Base-by-base conservation (phyloP, 306 rosid genomes). In the Casuarina cunninghamiana region DNA sequence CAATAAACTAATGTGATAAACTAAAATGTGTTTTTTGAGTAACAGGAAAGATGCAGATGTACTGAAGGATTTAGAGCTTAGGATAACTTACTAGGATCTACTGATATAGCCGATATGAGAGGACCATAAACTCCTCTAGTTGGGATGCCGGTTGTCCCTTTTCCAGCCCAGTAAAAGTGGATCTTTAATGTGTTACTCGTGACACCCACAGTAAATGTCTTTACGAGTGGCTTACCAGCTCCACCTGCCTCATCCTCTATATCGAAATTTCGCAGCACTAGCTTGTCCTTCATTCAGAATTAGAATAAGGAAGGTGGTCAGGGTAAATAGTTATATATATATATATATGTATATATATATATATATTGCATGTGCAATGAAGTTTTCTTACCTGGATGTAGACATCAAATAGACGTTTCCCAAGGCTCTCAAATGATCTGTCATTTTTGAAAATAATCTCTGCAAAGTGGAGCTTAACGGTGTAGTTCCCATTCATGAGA, bases 111-210 rank as follows among this genome's bases (percentile, higher is more conserved):
- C 53, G 97, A 90, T 79, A 94, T 71, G 43, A 92, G 85, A 82
- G 98, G 98, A 72, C 98, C 98, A 75, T 94, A 94, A 82, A 73
- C 86, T 74, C 98, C 97, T 88, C 98, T 86, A 37, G 78, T 72
- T 17, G 98, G 98, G 78, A 94, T 94, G 84, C 98, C 98, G n/a
- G 97, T 94, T 48, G 98, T 92, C 82, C 98, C 98, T 86, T 90
- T 92, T 81, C 98, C 98, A 76, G 97, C 93, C 92, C 97, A 94
- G 62, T 92, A 90, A 66, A 94, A 88, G 73, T 84, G 97, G 78
- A 94, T 94, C 86, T 89, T 94, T 74, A 94, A 79, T 21, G 98
- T 88, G 79, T 84, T 69, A 45, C 84, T 77, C 0, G 84, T 80
- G 75, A 94, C 98, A 45, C 39, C 49, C 2, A 84, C 89, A 67